Conservation (phyloP, 2,329 filamentous ascomycete genomes). For the Ophiocordyceps sinensis region DNA sequence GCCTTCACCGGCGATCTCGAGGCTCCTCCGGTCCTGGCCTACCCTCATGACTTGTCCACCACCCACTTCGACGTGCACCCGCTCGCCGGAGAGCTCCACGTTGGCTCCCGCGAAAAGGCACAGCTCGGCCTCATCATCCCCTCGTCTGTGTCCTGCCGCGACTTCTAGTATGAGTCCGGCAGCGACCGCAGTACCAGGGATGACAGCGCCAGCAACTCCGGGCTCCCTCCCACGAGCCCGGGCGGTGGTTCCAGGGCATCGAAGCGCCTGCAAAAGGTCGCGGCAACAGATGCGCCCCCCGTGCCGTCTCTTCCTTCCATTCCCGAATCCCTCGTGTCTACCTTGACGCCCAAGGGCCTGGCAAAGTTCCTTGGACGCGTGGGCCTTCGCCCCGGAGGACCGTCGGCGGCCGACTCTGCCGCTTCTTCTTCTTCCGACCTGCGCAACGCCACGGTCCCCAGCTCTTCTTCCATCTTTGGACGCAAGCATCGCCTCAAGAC, state of each 20-base stretch:
- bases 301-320: slow-evolving; percentile 15
- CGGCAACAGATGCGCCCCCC: slow-evolving; percentile 7
- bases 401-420: not conserved
- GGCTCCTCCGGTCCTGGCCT: slow-evolving; percentile 15
- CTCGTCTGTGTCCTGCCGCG: slow-evolving; percentile 16
- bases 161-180: slow-evolving; percentile 23
- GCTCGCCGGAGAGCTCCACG: slow-evolving; percentile 14
- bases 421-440: not conserved
- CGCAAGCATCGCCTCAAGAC: not conserved
- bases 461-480: not conserved
- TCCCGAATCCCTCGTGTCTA: slow-evolving; percentile 12
- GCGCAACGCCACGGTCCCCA: no score
- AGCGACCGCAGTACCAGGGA: slow-evolving; percentile 11
- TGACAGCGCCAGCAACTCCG: slow-evolving; percentile 7
- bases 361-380: slow-evolving; percentile 14
- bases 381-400: slow-evolving; percentile 7
- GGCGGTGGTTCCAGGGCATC: not conserved
- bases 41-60: slow-evolving; percentile 19
- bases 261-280: slow-evolving; percentile 2
- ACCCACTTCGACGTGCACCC: slow-evolving; percentile 22
- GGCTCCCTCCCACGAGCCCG: slow-evolving; percentile 1
- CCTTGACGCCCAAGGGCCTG: slow-evolving; percentile 10
- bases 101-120: slow-evolving; percentile 14
- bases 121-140: slow-evolving; percentile 20
- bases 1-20: slow-evolving; percentile 17